Evolutionary conservation across 2,329 filamentous ascomycete genomes (phyloP), one percentile per base, ranked within the genome.

Genomic region (Chaetomiaceae sp.): DNA sequence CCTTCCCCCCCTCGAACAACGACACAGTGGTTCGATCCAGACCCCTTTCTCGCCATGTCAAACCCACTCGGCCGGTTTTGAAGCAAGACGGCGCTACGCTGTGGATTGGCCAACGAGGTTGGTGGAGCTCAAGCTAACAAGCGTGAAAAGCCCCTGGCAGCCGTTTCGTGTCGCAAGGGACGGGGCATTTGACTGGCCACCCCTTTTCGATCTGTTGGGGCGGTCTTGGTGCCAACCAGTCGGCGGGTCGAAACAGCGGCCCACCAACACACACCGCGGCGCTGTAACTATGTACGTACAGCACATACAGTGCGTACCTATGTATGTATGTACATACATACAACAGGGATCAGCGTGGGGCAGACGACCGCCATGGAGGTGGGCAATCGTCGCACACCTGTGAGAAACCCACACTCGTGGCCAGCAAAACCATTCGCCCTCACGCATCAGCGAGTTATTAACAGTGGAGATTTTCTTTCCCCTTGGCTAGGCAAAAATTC

Each of bases 11-110:
- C n/a, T n/a, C n/a, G n/a, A 33, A 46, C 18, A 38, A 37, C 42
- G 33, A 21, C n/a, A 11, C 29, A 20, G 33, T 23, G 38, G 41
- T 21, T 48, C 21, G 23, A 34, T 33, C 34, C 13, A 41, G 14
- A 18, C 21, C 34, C 23, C 13, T 27, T 18, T 33, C 27, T 36
- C 41, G n/a, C 42, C 3, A 14, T 14, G 27, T 21, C 42, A 36
- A 49, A 50, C 25, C 41, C 47, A 36, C 25, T 29, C 32, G 51
- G 27, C 50, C 46, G 6, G 45, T 47, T 44, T 43, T 27, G 51
- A 51, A 30, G 41, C 50, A 53, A 16, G 11, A 4, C 11, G 50
- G 40, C 40, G 51, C 23, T 18, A 55, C 38, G 48, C 10, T 5
- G 20, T 8, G 38, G 44, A 49, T 47, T 56, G 41, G 53, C 20